Evolutionary conservation across 1,284 basidiomycete genomes (phyloP).

Genomic region (Rhodotorula sp.): DNA sequence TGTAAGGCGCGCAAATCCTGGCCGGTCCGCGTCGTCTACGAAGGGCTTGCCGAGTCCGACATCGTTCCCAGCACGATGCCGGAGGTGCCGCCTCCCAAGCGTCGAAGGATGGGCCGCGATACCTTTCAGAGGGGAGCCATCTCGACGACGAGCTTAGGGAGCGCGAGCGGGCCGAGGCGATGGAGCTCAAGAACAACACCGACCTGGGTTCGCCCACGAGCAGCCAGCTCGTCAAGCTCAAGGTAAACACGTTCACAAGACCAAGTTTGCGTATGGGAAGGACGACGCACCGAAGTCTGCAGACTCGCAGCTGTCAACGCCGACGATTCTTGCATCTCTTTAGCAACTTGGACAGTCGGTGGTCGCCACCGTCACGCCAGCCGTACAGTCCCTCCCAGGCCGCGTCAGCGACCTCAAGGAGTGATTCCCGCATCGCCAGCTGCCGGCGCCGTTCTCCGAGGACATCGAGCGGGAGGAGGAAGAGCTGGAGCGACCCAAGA

Average conservation of each 20-base stretch:
- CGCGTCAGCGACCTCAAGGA: slow-evolving; percentile 7
- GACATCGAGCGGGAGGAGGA: slow-evolving; percentile 11
- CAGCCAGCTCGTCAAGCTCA: not conserved
- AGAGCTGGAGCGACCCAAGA: slow-evolving; percentile 2
- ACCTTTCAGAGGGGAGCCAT: slow-evolving; percentile 22
- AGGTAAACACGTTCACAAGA: slow-evolving; percentile 10
- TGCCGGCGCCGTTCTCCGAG: not conserved
- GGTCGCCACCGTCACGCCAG: slow-evolving; percentile 13
- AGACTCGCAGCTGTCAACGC: slow-evolving; percentile 1
- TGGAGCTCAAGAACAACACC: slow-evolving; percentile 19
- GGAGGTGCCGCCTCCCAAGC: not conserved
- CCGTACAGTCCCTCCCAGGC: slow-evolving; percentile 12
- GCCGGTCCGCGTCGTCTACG: slow-evolving; percentile 27
- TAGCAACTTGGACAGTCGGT: slow-evolving; percentile 18
- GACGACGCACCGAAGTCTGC: not conserved
- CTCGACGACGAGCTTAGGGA: slow-evolving; percentile 11
- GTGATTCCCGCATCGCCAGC: slow-evolving; percentile 8
- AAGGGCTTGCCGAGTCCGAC: slow-evolving; percentile 3
- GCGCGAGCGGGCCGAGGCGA: slow-evolving; percentile 8
- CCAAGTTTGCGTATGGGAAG: not conserved
- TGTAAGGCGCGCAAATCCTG: slow-evolving; percentile 34
- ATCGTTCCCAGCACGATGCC: not conserved
- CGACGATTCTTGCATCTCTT: slow-evolving; percentile 21
- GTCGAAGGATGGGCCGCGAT: slow-evolving; percentile 13
- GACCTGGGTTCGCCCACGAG: not conserved